Base-by-base conservation (phyloP, 352 stramenopile species). In the Pythium dissotocum region DNA sequence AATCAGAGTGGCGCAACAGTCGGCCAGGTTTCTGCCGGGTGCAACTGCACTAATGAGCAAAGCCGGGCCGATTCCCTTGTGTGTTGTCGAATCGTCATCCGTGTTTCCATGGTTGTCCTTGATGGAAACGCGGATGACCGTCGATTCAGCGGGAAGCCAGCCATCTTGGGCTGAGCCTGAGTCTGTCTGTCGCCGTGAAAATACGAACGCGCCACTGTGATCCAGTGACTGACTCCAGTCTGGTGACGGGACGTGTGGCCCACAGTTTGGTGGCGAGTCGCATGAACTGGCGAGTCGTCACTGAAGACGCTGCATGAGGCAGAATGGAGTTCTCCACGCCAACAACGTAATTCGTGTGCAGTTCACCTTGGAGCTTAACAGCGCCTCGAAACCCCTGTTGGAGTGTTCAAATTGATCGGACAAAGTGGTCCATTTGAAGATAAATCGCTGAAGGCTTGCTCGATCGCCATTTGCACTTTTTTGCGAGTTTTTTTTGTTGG, bases 31-130 rank as follows among this genome's bases (percentile, higher is more conserved):
- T 36, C 54, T 63, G 44, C 51, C 18, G 12, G 16, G 24, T 63
- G 63, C 63, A 69, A 69, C 63, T 69, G 63, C 63, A 52, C 2
- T 33, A 28, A 18, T n/a, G 63, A 16, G 46, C 44, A 69, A 30
- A 69, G 28, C 54, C 55, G 28, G 55, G 55, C n/a, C 63, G 9
- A n/a, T 54, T 63, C 62, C 63, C 55, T 59, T 21, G 8, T 8
- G 7, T 57, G 63, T 69, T 52, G 63, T 69, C n/a, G 8, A 42
- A 48, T 69, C 55, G 61, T 46, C 40, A 46, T 14, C 21, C 21
- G 33, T 59, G 30, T 51, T 26, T 16, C 42, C 42, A 7, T 51
- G 1, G 42, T 6, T 38, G 33, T 2, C 33, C 33, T 38, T 10
- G 6, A 38, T 38, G 2, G 33, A 38, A 38, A 10, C 33, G 10